Percentiles rank a stretch among this genome's conserved stretches.
These are phyloP conservation scores for Candida pseudoviswanathii DNA, from an alignment of 1,139 yeast species.

Conservation along the genomic window DNA sequence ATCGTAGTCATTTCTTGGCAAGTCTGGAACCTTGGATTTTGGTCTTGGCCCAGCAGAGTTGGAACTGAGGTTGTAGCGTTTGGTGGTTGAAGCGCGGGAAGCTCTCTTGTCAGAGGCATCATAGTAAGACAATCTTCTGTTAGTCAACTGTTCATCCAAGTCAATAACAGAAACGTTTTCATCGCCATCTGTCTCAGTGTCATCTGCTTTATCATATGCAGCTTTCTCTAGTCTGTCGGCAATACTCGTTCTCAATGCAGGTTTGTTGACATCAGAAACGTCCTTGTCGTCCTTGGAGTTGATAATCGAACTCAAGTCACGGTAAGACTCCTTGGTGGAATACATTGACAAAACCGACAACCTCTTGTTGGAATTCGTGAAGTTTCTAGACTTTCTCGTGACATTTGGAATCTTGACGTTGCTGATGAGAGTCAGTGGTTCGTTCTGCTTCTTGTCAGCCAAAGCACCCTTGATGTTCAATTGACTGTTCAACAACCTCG, in stretches of 20 bases:
- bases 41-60: conserved; percentile 29
- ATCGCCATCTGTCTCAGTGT: conserved; percentile 30
- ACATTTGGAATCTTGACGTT: conserved; percentile 70
- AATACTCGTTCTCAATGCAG: conserved; percentile 43
- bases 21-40: conserved; percentile 33
- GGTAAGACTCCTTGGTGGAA: conserved; percentile 67
- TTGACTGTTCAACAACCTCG: conserved; percentile 47
- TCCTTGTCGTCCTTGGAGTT: conserved; percentile 36
- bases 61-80: conserved; percentile 16
- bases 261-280: conserved; percentile 24
- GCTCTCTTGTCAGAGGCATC: conserved; percentile 25
- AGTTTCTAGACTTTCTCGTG: conserved; percentile 65
- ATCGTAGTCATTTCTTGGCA: conserved; percentile 29
- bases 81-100: conserved; percentile 25
- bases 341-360: conserved; percentile 69
- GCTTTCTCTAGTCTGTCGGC: conserved; percentile 48
- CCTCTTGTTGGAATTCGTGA: conserved; percentile 64
- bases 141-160: conserved; percentile 46
- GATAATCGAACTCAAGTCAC: conserved; percentile 59
- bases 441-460: conserved; percentile 16
- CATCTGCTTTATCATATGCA: conserved; percentile 33
- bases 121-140: conserved; percentile 42
- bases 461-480: conserved; percentile 35
- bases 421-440: conserved; percentile 47
- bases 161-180: conserved; percentile 46